Evolutionary conservation across 2,329 filamentous ascomycete genomes (phyloP), one percentile per base, ranked within the genome.

Genomic region (Phialophora expanda): DNA sequence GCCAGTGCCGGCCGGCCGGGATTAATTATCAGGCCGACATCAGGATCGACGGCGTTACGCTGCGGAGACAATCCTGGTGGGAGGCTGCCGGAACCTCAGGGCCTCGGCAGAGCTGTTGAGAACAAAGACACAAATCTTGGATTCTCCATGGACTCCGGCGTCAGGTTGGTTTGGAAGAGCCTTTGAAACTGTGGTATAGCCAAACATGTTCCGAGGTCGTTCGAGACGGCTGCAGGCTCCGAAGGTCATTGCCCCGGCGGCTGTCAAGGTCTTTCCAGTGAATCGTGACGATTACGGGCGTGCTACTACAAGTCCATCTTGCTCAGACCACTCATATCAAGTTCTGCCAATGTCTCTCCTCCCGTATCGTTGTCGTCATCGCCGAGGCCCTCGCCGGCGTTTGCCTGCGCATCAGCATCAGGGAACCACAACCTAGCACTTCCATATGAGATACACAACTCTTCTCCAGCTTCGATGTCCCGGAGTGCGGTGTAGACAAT

Each of bases 401-500:
- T 38, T 22, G 28, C 44, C 11, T 67, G 56, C 24, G 58, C 61
- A 46, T 74, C 73, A 14, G 67, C 69, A 50, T 75, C 73, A 26
- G 67, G 30, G 51, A 74, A 75, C 73, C 73, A 75, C 20, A 75
- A 60, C 30, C 69, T 65, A 17, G 59, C 68, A 61, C 64, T 67
- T 2, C 74, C 73, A 59, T 75, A 75, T 20, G 69, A 70, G 6
- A 75, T 75, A 77, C 83, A 85, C n/a, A 86, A 74, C 70, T 85
- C 84, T 73, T 86, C 82, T 2, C 82, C 83, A 6, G 75, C 73
- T 5, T 69, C 63, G 26, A 86, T 81, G 63, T 84, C 78, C 63
- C 80, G 74, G 17, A 82, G 69, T 8, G 84, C 78, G 17, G 74
- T 76, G 69, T 85, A 86, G 1, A 78, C 78, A 22, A 86, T 78